A percentile compares a stretch with the other conserved stretches of the same genome.
Conservation (phyloP, 352 stramenopile species). For the Pythium dissotocum region DNA sequence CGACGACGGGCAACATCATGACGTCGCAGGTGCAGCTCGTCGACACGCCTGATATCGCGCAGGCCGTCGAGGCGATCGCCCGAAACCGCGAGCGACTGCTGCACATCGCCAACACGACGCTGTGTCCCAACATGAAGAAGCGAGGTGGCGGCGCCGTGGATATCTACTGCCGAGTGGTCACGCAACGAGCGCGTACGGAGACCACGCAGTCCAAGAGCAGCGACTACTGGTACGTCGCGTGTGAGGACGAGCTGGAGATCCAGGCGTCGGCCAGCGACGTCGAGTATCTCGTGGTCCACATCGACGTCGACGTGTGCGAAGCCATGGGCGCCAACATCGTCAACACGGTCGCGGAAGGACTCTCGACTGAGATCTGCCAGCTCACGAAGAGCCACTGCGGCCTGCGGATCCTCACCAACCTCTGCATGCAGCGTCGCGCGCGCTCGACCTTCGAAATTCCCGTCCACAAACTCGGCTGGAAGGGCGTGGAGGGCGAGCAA, state of each 20-base stretch:
- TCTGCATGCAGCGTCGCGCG: slow-evolving; percentile 82
- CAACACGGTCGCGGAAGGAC: slow-evolving; percentile 84
- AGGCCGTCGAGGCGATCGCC: slow-evolving; percentile 54
- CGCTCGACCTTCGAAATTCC: slow-evolving; percentile 75
- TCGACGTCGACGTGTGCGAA: slow-evolving; percentile 88
- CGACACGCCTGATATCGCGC: slow-evolving; percentile 59
- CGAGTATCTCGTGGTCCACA: slow-evolving; percentile 79
- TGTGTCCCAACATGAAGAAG: slow-evolving; percentile 87
- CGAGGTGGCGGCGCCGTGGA: slow-evolving; percentile 76
- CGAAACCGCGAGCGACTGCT: slow-evolving; percentile 59
- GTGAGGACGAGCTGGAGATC: slow-evolving; percentile 55
- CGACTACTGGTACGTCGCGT: slow-evolving; percentile 62
- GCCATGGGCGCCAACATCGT: slow-evolving; percentile 90
- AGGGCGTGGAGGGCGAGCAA: slow-evolving; percentile 72
- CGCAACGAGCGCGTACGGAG: slow-evolving; percentile 35
- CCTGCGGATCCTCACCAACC: slow-evolving; percentile 88
- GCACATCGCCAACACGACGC: slow-evolving; percentile 69
- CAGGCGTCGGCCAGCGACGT: slow-evolving; percentile 31
- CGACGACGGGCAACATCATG: slow-evolving; percentile 84
- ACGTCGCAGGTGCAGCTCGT: slow-evolving; percentile 87
- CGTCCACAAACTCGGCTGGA: slow-evolving; percentile 72
- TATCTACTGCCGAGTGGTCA: slow-evolving; percentile 82
- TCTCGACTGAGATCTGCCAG: slow-evolving; percentile 69
- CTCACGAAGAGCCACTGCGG: slow-evolving; percentile 66
- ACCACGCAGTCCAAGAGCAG: slow-evolving; percentile 14